Base-by-base conservation (phyloP, 345 rosid species). In the Camelina laxa region DNA sequence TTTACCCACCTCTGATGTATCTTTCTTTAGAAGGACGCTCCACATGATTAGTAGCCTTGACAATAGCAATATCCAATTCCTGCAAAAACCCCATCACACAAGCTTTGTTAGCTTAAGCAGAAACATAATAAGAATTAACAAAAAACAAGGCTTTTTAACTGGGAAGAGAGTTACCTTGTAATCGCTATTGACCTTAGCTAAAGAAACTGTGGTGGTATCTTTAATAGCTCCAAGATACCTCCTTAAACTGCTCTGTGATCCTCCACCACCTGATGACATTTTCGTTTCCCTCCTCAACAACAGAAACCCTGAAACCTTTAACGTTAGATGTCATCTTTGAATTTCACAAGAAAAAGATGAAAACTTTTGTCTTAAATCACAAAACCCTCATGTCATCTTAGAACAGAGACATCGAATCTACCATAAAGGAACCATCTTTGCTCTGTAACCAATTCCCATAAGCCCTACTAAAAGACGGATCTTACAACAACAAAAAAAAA, bases 31-130 rank as follows among this genome's bases (percentile, higher is more conserved):
- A 92, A 19, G 96, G 98, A 62, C 86, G 85, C 76, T 95, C 99
- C 15, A 87, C 89, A 76, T 95, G 99, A 84, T 95, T 95, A 1
- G 99, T 92, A 50, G 99, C 92, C 77, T 84, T 90, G n/a, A 95
- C 98, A 69, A 95, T 89, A 60, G 98, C 91, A 78, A 95, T 86
- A 80, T 95, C 99, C 92, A 95, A 82, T 69, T 95, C 99, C 99
- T 92, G 77, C 16, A 51, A 74, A 57, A 33, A 48, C 1, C 50
- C 30, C 30, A 59, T 22, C 45, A 67, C 19, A 53, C 69, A 27
- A 69, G 6, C 51, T 62, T 41, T 44, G 30, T 22, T 69, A 65
- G 53, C 59, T 66, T 17, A 55, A 42, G 42, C 21, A 20, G 45
- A 73, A 30, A 7, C 20, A 27, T 27, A 27, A 27, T 4, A 27